Percentiles rank a stretch among this genome's conserved stretches.
phyloP scores from a whole-genome alignment of 352 stramenopile species.

The Elongisporangium undulatum region DNA sequence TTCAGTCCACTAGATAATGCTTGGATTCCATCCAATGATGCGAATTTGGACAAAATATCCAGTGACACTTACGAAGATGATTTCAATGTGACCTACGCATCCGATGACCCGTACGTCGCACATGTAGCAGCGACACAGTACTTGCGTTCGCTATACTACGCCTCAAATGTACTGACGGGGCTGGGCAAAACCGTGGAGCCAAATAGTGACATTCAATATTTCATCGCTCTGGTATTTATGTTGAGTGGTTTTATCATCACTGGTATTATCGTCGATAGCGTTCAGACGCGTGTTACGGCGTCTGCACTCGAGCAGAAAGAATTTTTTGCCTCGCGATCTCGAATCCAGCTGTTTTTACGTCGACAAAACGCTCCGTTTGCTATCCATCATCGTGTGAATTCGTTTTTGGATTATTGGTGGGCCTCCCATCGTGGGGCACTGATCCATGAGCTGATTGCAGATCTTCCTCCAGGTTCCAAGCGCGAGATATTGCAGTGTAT shows the following conservation, averaged over 20 bases:
- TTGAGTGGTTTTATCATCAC: conserved; percentile 43
- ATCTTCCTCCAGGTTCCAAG: conserved; percentile 32
- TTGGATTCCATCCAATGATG: conserved; percentile 21
- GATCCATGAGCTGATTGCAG: conserved; percentile 27
- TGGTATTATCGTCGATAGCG: conserved; percentile 42
- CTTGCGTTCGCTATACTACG: conserved; percentile 36
- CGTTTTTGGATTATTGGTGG: conserved; percentile 67
- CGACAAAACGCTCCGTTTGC: conserved; percentile 36
- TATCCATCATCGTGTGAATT: conserved; percentile 44
- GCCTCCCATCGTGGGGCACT: conserved; percentile 36
- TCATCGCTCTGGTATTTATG: conserved; percentile 36
- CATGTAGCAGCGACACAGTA: conserved; percentile 21
- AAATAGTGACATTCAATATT: conserved; percentile 22
- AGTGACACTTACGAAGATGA: conserved; percentile 4
- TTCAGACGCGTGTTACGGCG: conserved; percentile 50
- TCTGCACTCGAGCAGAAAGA: conserved; percentile 52
- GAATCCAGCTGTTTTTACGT: conserved; percentile 50
- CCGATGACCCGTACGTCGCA: background rate
- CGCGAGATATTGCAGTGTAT: conserved; percentile 41
- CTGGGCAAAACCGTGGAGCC: conserved; percentile 39
- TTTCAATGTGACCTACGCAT: background rate
- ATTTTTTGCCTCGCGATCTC: conserved; percentile 37
- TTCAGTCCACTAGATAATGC: conserved; percentile 16
- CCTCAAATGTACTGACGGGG: conserved; percentile 27
- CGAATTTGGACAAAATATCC: conserved; percentile 12